A percentile compares a stretch with the other conserved stretches of the same genome.
Evolutionary conservation across 352 stramenopile genomes (phyloP).

Genomic region (Paralagenidium karlingii): DNA sequence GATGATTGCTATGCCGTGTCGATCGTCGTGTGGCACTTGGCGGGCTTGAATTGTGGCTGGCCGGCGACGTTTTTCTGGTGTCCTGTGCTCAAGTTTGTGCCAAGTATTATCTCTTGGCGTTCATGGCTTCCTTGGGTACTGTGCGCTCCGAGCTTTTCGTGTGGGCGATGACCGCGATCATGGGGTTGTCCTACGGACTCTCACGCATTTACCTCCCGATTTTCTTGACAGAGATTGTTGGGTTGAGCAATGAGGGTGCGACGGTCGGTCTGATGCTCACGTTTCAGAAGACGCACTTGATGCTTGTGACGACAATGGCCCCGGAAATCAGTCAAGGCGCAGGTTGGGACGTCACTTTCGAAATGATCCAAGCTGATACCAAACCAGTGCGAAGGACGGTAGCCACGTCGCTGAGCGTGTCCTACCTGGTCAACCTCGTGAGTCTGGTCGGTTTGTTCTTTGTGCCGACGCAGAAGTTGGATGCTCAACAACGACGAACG

Average conservation of each 20-base stretch:
- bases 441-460: slow-evolving; percentile 20
- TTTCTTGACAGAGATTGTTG: slow-evolving; percentile 35
- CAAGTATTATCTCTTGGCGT: no score
- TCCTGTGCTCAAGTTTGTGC: slow-evolving; percentile 17
- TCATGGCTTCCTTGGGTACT: slow-evolving; percentile 22
- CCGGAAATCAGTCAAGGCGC: slow-evolving; percentile 37
- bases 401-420: no score
- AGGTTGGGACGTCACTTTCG: no score
- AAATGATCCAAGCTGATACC: no score
- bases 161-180: slow-evolving; percentile 18
- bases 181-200: slow-evolving; percentile 19
- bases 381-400: no score
- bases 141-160: slow-evolving; percentile 18
- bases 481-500: slow-evolving; percentile 44
- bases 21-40: background rate
- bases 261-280: slow-evolving; percentile 39
- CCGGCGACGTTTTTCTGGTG: slow-evolving; percentile 12
- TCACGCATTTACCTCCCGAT: slow-evolving; percentile 23
- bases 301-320: slow-evolving; percentile 26
- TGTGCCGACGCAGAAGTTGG: slow-evolving; percentile 26
- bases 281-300: slow-evolving; percentile 30
- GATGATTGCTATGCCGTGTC: background rate
- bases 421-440: background rate
- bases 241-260: slow-evolving; percentile 33
- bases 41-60: background rate